phyloP scores from a whole-genome alignment of 305 asterid species.

The Fraxinus dipetala region DNA sequence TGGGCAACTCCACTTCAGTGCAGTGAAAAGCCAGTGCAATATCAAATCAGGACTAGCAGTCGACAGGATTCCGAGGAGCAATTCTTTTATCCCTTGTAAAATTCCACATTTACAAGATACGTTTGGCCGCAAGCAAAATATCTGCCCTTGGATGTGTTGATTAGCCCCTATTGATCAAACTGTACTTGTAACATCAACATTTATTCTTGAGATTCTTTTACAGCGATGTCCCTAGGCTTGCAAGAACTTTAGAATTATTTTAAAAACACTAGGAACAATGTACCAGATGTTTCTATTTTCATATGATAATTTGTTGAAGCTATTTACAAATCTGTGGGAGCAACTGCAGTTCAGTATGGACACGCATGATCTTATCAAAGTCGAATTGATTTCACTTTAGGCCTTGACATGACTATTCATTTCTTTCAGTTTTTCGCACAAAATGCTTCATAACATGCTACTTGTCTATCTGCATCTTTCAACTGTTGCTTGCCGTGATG shows the following conservation, averaged over 20 bases:
- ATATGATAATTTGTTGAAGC: neutral
- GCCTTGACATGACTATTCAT: neutral
- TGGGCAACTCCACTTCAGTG: constrained; percentile 64
- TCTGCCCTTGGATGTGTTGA: constrained; percentile 21
- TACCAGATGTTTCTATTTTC: neutral
- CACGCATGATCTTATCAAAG: neutral
- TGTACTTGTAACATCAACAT: constrained; percentile 42
- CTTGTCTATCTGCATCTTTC: too few relatives aligned
- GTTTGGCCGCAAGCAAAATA: constrained; percentile 6
- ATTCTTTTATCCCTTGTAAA: constrained; percentile 16
- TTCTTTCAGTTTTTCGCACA: neutral
- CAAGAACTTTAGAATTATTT: neutral
- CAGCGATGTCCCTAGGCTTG: neutral
- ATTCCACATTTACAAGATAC: neutral
- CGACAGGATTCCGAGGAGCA: constrained; percentile 13
- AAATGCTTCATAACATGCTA: too few relatives aligned
- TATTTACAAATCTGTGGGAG: neutral
- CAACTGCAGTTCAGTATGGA: neutral
- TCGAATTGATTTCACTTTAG: neutral
- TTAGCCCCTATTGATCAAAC: constrained; percentile 20
- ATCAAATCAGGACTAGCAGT: constrained; percentile 7
- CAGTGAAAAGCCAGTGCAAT: constrained; percentile 35
- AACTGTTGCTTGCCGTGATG: neutral
- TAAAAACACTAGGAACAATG: neutral
- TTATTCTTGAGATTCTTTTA: constrained; percentile 17